These are phyloP conservation scores for Lactifluus echinatus DNA, from an alignment of 768 basidiomycete genomes.

Conservation along the genomic window DNA sequence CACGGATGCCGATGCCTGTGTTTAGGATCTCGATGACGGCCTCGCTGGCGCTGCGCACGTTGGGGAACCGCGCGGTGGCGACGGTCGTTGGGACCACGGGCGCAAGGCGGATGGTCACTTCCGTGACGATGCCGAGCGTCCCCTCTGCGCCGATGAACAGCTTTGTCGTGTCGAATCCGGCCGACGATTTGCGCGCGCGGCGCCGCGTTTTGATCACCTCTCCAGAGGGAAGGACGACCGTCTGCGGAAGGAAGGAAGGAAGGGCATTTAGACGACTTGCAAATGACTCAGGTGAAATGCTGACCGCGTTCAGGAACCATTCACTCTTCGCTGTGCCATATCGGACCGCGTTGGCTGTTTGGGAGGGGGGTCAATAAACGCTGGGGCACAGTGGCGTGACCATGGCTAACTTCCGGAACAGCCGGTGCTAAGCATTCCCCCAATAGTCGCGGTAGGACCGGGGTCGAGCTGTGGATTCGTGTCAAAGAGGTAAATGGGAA, in stretches of 20 bases:
- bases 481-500: neutral
- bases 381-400: neutral
- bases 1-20: constrained; percentile 68
- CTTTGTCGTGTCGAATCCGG: constrained; percentile 81
- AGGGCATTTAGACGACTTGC: too few relatives aligned
- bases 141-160: constrained; percentile 79
- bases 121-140: constrained; percentile 83
- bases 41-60: constrained; percentile 63
- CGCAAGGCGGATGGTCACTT: constrained; percentile 77
- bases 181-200: constrained; percentile 73
- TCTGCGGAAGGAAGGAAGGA: constrained; percentile 35
- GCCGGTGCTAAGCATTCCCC: constrained; percentile 81
- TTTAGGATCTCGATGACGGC: constrained; percentile 69
- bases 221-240: constrained; percentile 82
- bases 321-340: constrained; percentile 87
- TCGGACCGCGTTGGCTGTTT: constrained; percentile 66
- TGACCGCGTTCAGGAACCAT: constrained; percentile 81
- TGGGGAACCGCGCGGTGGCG: constrained; percentile 73
- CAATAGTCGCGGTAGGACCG: constrained; percentile 71
- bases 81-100: constrained; percentile 77
- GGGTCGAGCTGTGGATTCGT: constrained; percentile 50
- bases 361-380: neutral
- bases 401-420: constrained; percentile 67
- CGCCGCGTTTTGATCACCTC: constrained; percentile 85
- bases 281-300: too few relatives aligned